Evolutionary conservation across 306 rosid species (phyloP).

Genomic region (Casuarina cunninghamiana): DNA sequence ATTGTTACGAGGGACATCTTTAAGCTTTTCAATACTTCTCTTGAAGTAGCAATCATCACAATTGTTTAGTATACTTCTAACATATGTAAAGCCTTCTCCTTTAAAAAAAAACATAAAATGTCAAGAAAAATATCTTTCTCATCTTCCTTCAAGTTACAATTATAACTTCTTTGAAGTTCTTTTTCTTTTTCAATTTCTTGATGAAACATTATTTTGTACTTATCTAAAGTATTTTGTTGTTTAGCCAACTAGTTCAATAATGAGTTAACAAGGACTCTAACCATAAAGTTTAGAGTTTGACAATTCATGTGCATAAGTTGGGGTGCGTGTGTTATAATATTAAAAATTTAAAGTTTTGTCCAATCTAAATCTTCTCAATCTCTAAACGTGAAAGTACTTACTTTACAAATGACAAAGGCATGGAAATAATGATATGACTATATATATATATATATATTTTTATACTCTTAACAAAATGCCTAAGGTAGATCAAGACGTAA

Average conservation of each 20-base stretch:
- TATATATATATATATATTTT: too few relatives aligned
- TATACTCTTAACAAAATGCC: too few relatives aligned
- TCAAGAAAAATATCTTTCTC: slow-evolving; percentile 32
- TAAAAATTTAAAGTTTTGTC: too few relatives aligned
- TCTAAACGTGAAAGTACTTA: too few relatives aligned
- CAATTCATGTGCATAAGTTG: too few relatives aligned
- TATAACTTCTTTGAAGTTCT: slow-evolving; percentile 20
- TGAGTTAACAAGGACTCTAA: not conserved
- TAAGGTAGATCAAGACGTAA: too few relatives aligned
- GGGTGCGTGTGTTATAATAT: too few relatives aligned
- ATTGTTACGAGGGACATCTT: slow-evolving; percentile 22
- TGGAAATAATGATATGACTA: too few relatives aligned
- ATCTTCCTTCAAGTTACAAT: slow-evolving; percentile 10
- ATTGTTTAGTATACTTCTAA: not conserved
- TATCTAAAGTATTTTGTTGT: not conserved
- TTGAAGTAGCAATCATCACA: not conserved
- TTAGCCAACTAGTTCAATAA: not conserved
- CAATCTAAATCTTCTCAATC: too few relatives aligned
- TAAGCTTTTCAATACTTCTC: slow-evolving; percentile 15
- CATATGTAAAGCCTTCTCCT: not conserved
- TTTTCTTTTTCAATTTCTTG: slow-evolving; percentile 2
- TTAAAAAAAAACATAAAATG: slow-evolving; percentile 17
- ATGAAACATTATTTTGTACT: not conserved
- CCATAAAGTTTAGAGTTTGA: slow-evolving; percentile 25
- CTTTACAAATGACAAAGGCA: too few relatives aligned